Percentiles rank a stretch among this genome's conserved stretches.
These are phyloP conservation scores for Exserohilum rostratum DNA, from an alignment of 2,329 filamentous ascomycete species.

Conservation along the genomic window DNA sequence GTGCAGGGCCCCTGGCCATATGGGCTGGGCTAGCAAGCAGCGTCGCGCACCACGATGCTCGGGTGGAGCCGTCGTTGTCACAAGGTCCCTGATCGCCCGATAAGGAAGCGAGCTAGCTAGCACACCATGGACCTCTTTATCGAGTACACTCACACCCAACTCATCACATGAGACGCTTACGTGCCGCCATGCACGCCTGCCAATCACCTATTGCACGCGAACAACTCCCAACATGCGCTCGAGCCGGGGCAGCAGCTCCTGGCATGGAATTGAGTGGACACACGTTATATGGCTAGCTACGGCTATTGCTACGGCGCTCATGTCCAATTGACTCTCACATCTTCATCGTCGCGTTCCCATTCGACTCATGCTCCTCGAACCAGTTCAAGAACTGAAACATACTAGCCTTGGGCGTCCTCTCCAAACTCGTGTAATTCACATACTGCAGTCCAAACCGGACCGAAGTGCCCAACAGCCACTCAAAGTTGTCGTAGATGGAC, in stretches of 20 bases:
- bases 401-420: constrained; percentile 51
- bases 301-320: too few species aligned
- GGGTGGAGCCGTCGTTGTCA: constrained; percentile 26
- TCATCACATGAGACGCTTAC: constrained; percentile 30
- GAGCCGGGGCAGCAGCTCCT: too few species aligned
- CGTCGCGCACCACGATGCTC: constrained; percentile 18
- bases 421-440: constrained; percentile 50
- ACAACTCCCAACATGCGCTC: too few species aligned
- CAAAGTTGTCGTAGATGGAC: constrained; percentile 53
- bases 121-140: neutral
- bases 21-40: constrained; percentile 8
- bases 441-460: constrained; percentile 53
- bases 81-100: constrained; percentile 20
- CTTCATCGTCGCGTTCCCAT: constrained; percentile 36
- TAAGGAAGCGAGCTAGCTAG: constrained; percentile 24
- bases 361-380: constrained; percentile 45
- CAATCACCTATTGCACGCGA: neutral
- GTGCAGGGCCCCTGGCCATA: neutral
- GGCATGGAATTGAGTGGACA: too few species aligned
- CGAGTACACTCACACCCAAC: neutral
- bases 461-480: constrained; percentile 48
- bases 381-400: constrained; percentile 53
- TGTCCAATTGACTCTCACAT: constrained; percentile 9
- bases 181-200: constrained; percentile 20
- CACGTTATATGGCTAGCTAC: too few species aligned